These are phyloP conservation scores for Kodamaea hsintzibuensis DNA, from an alignment of 805 yeast species.

Conservation along the genomic window DNA sequence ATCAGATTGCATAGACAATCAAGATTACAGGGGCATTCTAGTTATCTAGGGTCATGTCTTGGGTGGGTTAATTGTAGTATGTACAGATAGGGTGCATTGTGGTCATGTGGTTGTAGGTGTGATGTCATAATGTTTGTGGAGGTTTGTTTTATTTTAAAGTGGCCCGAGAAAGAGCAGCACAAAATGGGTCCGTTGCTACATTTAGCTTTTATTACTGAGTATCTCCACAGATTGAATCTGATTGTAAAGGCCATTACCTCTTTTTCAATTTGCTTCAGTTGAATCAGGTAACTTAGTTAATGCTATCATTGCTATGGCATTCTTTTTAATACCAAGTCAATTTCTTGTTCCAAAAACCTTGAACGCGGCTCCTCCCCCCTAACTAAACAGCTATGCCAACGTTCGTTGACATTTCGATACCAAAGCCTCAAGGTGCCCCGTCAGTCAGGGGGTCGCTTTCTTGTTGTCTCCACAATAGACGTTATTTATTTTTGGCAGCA, in stretches of 20 bases:
- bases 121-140: not conserved
- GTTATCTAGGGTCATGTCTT: not conserved
- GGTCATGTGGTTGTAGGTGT: not conserved
- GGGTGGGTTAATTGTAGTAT: not conserved
- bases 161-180: not conserved
- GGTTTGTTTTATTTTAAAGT: not conserved
- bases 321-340: too few relatives aligned
- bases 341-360: too few relatives aligned
- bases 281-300: too few relatives aligned
- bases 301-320: too few relatives aligned
- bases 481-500: not conserved
- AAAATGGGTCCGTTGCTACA: not conserved
- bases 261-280: too few relatives aligned
- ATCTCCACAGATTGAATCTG: too few relatives aligned
- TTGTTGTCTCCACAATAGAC: not conserved
- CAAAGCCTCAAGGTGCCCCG: not conserved
- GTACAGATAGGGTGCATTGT: not conserved
- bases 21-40: not conserved
- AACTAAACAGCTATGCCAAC: too few relatives aligned
- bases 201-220: too few relatives aligned
- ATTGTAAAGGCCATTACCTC: too few relatives aligned
- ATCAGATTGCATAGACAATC: not conserved
- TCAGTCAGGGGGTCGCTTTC: not conserved
- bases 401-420: not conserved
- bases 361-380: too few relatives aligned